Percentiles rank a stretch among this genome's conserved stretches.
Conservation (phyloP, 2,329 filamentous ascomycete species). For the Cyphellophora europaea region DNA sequence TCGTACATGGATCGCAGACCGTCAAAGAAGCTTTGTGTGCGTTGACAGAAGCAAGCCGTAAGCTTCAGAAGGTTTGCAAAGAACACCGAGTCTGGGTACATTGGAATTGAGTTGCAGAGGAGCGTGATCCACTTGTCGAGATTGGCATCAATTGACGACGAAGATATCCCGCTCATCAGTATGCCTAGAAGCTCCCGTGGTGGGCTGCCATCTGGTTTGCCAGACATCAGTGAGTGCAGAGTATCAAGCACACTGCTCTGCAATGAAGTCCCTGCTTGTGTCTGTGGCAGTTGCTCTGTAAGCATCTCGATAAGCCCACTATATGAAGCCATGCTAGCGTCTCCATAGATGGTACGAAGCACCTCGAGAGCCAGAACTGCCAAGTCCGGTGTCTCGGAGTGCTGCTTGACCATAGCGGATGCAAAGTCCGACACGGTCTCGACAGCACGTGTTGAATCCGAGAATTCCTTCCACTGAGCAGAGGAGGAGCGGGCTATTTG, state of each 20-base stretch:
- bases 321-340: slow-evolving; percentile 6
- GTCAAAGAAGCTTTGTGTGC: slow-evolving; percentile 65
- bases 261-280: slow-evolving; percentile 3
- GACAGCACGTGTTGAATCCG: background rate
- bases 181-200: slow-evolving; percentile 67
- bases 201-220: slow-evolving; percentile 21
- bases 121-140: slow-evolving; percentile 90
- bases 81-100: slow-evolving; percentile 72
- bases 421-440: background rate
- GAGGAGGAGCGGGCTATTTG: background rate
- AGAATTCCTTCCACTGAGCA: slow-evolving; percentile 1
- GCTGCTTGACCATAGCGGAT: background rate
- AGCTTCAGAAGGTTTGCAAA: slow-evolving; percentile 80
- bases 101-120: slow-evolving; percentile 69
- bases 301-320: slow-evolving; percentile 10
- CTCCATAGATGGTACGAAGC: slow-evolving; percentile 3
- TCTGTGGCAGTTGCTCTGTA: slow-evolving; percentile 8
- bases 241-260: slow-evolving; percentile 15
- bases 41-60: slow-evolving; percentile 76
- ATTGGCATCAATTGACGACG: slow-evolving; percentile 61
- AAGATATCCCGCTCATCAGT: slow-evolving; percentile 70
- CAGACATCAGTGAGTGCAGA: slow-evolving; percentile 11
- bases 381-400: background rate
- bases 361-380: background rate
- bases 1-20: slow-evolving; percentile 58